phyloP scores from a whole-genome alignment of 2,329 filamentous ascomycete genomes.

The Cercospora beticola region DNA sequence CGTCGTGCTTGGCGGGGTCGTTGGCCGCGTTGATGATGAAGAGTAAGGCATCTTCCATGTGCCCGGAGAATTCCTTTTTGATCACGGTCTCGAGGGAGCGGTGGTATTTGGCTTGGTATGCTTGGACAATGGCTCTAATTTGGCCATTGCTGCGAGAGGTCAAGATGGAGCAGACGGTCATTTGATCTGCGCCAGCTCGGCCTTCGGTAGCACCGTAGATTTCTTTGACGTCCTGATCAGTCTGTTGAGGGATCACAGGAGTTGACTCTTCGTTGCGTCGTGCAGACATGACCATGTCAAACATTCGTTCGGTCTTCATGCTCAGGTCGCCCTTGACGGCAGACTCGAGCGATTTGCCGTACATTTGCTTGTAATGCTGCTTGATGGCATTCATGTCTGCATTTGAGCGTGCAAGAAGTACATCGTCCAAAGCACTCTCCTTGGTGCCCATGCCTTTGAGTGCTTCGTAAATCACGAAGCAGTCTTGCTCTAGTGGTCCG shows the following conservation, averaged over 20 bases:
- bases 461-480: slow-evolving; percentile 66
- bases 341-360: slow-evolving; percentile 64
- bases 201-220: slow-evolving; percentile 76
- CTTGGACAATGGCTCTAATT: slow-evolving; percentile 74
- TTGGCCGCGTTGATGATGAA: slow-evolving; percentile 74
- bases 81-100: slow-evolving; percentile 71
- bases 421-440: slow-evolving; percentile 79
- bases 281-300: slow-evolving; percentile 75
- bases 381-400: slow-evolving; percentile 89
- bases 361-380: slow-evolving; percentile 67
- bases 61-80: slow-evolving; percentile 80
- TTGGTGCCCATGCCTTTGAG: slow-evolving; percentile 83
- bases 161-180: slow-evolving; percentile 76
- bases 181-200: slow-evolving; percentile 64
- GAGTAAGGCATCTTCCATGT: slow-evolving; percentile 84
- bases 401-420: slow-evolving; percentile 79
- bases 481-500: slow-evolving; percentile 77
- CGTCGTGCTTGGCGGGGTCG: slow-evolving; percentile 83
- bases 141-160: slow-evolving; percentile 75
- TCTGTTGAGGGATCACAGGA: slow-evolving; percentile 69
- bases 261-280: slow-evolving; percentile 74
- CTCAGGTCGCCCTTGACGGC: slow-evolving; percentile 78
- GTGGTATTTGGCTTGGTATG: slow-evolving; percentile 72
- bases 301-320: slow-evolving; percentile 81
- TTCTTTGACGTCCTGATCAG: slow-evolving; percentile 73